Conservation (phyloP, 2,329 filamentous ascomycete genomes). For the Fusarium sterilihyphosum region DNA sequence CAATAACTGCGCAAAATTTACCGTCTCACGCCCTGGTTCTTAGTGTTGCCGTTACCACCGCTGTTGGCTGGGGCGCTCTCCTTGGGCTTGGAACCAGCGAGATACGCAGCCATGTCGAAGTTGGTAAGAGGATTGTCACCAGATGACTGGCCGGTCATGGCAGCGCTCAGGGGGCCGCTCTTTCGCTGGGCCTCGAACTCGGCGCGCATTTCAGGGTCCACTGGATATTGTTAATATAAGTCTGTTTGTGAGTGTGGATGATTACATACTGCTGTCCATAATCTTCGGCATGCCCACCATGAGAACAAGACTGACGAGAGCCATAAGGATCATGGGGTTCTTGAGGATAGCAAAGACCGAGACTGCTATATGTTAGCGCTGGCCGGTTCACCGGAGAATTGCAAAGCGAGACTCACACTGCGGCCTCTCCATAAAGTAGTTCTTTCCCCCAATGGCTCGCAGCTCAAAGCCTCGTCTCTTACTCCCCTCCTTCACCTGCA, state of each 20-base stretch:
- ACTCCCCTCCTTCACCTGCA: constrained; percentile 53
- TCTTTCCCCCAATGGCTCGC: constrained; percentile 70
- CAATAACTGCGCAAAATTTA: constrained; percentile 2
- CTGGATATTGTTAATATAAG: constrained; percentile 55
- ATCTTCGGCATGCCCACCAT: constrained; percentile 95
- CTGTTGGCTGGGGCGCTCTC: constrained; percentile 43
- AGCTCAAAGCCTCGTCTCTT: constrained; percentile 65
- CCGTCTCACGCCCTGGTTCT: constrained; percentile 56
- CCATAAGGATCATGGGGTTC: constrained; percentile 97
- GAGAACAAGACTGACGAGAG: constrained; percentile 80
- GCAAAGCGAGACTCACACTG: constrained; percentile 69
- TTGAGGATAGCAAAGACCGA: constrained; percentile 85
- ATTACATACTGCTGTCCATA: constrained; percentile 87
- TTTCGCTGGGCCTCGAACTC: constrained; percentile 94
- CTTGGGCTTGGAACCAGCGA: constrained; percentile 65
- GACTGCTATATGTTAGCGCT: constrained; percentile 59
- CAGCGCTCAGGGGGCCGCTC: constrained; percentile 71
- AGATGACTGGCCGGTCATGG: constrained; percentile 54
- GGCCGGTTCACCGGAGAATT: background rate
- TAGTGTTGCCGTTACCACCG: constrained; percentile 35
- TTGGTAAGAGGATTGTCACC: constrained; percentile 58
- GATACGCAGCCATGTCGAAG: constrained; percentile 72
- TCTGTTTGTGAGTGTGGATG: background rate
- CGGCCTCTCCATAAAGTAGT: constrained; percentile 79
- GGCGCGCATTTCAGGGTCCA: constrained; percentile 95